These are phyloP conservation scores for Themeda triandra DNA, from an alignment of 176 grass and related monocot species.

Conservation along the genomic window DNA sequence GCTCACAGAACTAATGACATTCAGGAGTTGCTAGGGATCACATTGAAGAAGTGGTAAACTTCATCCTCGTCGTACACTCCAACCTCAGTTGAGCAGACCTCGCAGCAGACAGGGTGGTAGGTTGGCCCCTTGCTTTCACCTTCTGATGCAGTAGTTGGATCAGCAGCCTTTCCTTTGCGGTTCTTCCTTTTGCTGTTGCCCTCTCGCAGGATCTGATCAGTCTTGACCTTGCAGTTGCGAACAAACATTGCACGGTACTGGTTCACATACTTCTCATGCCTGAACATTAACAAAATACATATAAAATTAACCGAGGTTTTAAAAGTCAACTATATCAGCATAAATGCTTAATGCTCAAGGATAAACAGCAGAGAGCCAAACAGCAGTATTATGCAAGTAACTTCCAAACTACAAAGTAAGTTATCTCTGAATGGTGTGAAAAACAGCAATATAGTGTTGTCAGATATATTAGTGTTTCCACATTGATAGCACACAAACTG, in stretches of 20 bases:
- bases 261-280: conserved; percentile 87
- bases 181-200: conserved; percentile 51
- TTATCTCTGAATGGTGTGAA: neutral
- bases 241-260: conserved; percentile 96
- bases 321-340: neutral
- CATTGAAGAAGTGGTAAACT: conserved; percentile 97
- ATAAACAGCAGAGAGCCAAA: neutral
- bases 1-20: neutral
- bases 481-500: neutral
- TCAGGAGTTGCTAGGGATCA: conserved; percentile 86
- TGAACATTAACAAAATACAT: conserved; percentile 27
- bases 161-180: conserved; percentile 31
- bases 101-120: conserved; percentile 75
- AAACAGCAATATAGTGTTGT: neutral
- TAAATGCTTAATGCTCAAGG: neutral
- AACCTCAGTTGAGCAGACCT: conserved; percentile 87
- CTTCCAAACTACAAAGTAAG: neutral
- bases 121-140: conserved; percentile 24
- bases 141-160: conserved; percentile 30
- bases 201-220: conserved; percentile 71
- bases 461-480: neutral
- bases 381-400: too few species aligned
- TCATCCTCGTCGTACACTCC: conserved; percentile 85
- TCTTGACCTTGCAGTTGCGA: conserved; percentile 75
- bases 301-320: neutral